Evolutionary conservation across 179 eudicot species (phyloP).

Genomic region (Spergularia azorica): DNA sequence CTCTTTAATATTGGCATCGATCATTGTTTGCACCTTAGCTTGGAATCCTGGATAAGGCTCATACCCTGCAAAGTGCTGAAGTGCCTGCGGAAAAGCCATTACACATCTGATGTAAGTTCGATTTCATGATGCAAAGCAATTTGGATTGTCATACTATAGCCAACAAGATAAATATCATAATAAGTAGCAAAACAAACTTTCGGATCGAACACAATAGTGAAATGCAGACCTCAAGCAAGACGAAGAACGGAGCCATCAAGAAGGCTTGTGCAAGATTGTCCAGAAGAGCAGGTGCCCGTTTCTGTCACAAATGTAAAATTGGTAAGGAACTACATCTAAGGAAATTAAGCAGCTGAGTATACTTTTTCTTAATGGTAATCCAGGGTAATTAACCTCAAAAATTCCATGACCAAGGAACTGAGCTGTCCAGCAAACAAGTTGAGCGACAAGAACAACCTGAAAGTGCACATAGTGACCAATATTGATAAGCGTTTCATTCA

Average conservation of each 20-base stretch:
- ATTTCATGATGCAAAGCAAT: neutral
- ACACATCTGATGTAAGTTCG: neutral
- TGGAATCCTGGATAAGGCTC: slow-evolving; percentile 91
- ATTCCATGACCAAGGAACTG: slow-evolving; percentile 94
- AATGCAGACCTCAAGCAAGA: slow-evolving; percentile 75
- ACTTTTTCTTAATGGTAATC: too few species aligned
- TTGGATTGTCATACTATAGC: too few species aligned
- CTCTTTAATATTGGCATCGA: slow-evolving; percentile 61
- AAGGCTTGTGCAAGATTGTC: slow-evolving; percentile 87
- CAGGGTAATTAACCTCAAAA: slow-evolving; percentile 60
- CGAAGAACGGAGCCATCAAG: slow-evolving; percentile 95
- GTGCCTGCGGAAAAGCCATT: slow-evolving; percentile 42
- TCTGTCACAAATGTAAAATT: slow-evolving; percentile 41
- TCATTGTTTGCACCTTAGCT: slow-evolving; percentile 56
- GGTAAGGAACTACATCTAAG: neutral
- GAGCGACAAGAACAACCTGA: slow-evolving; percentile 83
- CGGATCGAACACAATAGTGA: neutral
- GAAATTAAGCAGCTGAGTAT: too few species aligned
- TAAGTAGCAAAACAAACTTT: neutral
- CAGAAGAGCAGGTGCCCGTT: slow-evolving; percentile 85
- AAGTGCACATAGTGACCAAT: slow-evolving; percentile 11
- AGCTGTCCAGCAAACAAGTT: slow-evolving; percentile 73
- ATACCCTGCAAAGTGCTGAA: slow-evolving; percentile 55
- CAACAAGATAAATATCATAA: too few species aligned
- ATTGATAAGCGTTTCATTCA: too few species aligned